Conservation (phyloP, 2,329 filamentous ascomycete genomes). For the Colletotrichum sp. region DNA sequence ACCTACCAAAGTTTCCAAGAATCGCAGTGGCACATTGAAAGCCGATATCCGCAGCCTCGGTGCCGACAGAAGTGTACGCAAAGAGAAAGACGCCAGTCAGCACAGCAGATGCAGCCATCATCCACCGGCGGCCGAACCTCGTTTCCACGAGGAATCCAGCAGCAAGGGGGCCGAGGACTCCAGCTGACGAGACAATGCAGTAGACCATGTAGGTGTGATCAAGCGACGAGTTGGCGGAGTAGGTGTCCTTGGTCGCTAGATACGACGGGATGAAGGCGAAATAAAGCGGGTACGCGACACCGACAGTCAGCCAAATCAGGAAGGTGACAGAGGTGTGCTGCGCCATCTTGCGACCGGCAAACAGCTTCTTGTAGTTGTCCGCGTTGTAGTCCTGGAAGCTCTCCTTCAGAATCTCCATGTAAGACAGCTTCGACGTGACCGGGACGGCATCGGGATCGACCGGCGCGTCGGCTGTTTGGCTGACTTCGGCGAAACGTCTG, state of each 20-base stretch:
- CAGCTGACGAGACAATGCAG: conserved; percentile 40
- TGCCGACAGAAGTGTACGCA: conserved; percentile 46
- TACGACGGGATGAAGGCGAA: conserved; percentile 52
- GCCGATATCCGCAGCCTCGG: conserved; percentile 38
- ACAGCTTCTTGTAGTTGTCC: conserved; percentile 35
- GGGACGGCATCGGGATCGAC: conserved; percentile 2
- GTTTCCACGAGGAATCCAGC: conserved; percentile 46
- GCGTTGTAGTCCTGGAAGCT: conserved; percentile 19
- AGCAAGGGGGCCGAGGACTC: conserved; percentile 43
- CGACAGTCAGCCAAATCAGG: conserved; percentile 48
- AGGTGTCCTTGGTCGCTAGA: conserved; percentile 40
- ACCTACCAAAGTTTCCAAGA: conserved; percentile 45
- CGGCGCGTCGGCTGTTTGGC: background rate
- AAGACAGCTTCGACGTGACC: conserved; percentile 15
- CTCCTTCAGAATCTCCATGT: conserved; percentile 29
- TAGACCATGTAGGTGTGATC: conserved; percentile 40
- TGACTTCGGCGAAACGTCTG: background rate
- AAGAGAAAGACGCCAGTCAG: conserved; percentile 52
- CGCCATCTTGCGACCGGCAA: conserved; percentile 34
- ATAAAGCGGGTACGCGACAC: conserved; percentile 52
- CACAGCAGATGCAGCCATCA: conserved; percentile 47
- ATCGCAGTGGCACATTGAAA: conserved; percentile 49
- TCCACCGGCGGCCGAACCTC: conserved; percentile 44
- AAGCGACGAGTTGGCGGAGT: conserved; percentile 26
- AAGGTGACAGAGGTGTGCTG: conserved; percentile 41